These are phyloP conservation scores for Trypanosoma lewisi DNA, from an alignment of 208 protist genomes.

Conservation along the genomic window DNA sequence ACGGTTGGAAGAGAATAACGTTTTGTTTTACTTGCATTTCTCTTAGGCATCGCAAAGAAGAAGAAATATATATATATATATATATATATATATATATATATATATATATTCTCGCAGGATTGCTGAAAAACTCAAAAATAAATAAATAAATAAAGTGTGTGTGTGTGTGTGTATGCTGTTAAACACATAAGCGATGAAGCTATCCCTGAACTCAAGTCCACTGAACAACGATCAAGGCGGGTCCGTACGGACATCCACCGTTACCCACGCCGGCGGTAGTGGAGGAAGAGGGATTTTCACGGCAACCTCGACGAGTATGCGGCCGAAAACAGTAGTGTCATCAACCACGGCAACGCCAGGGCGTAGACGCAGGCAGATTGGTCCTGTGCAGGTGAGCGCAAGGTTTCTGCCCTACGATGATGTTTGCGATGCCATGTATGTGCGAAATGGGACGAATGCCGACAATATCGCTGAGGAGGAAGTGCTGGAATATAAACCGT, in stretches of 20 bases:
- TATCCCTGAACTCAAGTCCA: neutral
- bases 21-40: too few relatives aligned
- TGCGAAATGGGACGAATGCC: neutral
- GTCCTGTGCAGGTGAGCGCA: slow-evolving; percentile 1
- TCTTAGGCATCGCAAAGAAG: too few relatives aligned
- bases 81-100: too few relatives aligned
- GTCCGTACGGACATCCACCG: neutral
- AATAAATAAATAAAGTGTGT: too few relatives aligned
- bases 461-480: neutral
- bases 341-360: too few relatives aligned
- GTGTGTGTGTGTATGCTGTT: too few relatives aligned
- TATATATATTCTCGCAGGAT: too few relatives aligned
- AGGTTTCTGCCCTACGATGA: slow-evolving; percentile 27
- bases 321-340: too few relatives aligned
- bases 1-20: too few relatives aligned
- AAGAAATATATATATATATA: too few relatives aligned
- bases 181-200: too few relatives aligned
- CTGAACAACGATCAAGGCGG: neutral
- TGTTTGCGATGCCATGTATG: neutral
- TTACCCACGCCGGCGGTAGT: neutral
- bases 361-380: neutral
- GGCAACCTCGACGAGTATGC: neutral
- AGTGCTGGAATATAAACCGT: neutral
- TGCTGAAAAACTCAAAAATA: too few relatives aligned
- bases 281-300: neutral